phyloP scores from a whole-genome alignment of 805 yeast genomes.

The Cephaloascus fragrans region DNA sequence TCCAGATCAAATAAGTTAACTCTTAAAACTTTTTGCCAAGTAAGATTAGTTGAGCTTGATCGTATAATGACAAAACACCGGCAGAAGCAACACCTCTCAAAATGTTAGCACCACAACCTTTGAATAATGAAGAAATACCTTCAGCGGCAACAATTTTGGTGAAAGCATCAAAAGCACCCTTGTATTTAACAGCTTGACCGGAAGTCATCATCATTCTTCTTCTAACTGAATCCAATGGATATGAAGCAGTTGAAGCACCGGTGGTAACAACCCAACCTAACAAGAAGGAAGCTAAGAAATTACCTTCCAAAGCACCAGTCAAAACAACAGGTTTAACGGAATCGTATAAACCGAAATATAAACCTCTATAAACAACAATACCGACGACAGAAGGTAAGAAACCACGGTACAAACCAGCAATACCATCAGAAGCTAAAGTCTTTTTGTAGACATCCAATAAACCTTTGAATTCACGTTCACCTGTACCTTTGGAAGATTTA shows the following conservation, averaged over 20 bases:
- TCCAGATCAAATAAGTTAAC: too few relatives aligned
- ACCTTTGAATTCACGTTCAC: constrained; percentile 97
- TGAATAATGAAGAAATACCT: constrained; percentile 89
- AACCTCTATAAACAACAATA: constrained; percentile 98
- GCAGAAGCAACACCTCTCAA: constrained; percentile 99
- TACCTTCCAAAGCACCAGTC: constrained; percentile 90
- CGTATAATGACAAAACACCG: constrained; percentile 97
- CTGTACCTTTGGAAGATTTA: constrained; percentile 75
- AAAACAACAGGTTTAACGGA: constrained; percentile 91
- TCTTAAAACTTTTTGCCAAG: constrained; percentile 93
- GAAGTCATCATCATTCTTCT: constrained; percentile 99
- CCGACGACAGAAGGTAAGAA: constrained; percentile 98
- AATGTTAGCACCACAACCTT: constrained; percentile 99
- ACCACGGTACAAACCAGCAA: constrained; percentile 99
- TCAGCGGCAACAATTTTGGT: constrained; percentile 88
- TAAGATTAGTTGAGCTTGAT: constrained; percentile 88
- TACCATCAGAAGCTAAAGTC: constrained; percentile 92
- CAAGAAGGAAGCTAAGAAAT: constrained; percentile 90
- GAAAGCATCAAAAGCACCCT: constrained; percentile 93
- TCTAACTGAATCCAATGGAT: constrained; percentile 98
- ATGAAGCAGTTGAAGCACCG: constrained; percentile 97
- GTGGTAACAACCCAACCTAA: constrained; percentile 98
- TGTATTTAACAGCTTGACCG: constrained; percentile 95
- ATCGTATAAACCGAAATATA: constrained; percentile 96
- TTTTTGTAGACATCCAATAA: constrained; percentile 92